phyloP scores from a whole-genome alignment of 768 basidiomycete species.

The Pulveroboletus sp. region DNA sequence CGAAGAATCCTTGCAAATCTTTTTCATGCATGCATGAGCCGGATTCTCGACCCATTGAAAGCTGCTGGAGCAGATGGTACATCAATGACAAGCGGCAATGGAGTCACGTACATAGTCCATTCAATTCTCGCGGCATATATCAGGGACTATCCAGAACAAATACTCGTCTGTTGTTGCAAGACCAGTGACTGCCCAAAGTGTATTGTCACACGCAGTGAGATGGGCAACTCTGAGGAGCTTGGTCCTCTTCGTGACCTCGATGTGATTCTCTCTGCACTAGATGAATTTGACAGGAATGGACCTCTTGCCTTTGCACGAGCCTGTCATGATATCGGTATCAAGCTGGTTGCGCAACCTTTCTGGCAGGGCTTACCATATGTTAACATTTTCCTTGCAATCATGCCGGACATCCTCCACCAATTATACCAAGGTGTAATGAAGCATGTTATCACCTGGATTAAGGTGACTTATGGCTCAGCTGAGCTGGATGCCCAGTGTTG shows the following conservation, averaged over 20 bases:
- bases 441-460: background rate
- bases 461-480: background rate
- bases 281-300: background rate
- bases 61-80: background rate
- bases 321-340: background rate
- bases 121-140: background rate
- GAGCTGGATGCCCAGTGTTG: background rate
- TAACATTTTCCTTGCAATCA: background rate
- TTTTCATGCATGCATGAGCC: background rate
- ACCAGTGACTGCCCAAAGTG: background rate
- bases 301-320: background rate
- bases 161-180: background rate
- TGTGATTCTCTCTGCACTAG: background rate
- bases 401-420: background rate
- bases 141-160: background rate
- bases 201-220: too few species aligned
- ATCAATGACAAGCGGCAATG: background rate
- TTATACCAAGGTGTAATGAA: background rate
- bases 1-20: background rate
- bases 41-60: background rate
- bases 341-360: background rate
- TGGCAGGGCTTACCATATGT: background rate
- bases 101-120: background rate
- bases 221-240: background rate
- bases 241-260: background rate